Evolutionary conservation across 1,284 basidiomycete genomes (phyloP).

Genomic region (Ustilago crameri): DNA sequence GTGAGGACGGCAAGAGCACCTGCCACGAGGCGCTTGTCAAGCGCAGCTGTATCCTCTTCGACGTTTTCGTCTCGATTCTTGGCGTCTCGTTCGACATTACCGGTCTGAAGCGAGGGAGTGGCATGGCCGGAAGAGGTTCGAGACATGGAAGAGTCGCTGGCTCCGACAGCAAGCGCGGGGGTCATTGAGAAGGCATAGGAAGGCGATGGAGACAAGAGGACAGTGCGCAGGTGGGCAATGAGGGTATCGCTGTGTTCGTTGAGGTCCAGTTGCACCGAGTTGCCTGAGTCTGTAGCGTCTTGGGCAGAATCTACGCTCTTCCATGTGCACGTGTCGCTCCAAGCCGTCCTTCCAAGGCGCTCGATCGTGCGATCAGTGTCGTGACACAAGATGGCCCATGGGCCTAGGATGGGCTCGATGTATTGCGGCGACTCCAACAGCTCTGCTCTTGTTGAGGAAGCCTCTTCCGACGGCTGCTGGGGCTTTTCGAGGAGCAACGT

Average conservation of each 20-base stretch:
- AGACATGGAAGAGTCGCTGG: slow-evolving; percentile 26
- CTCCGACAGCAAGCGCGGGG: slow-evolving; percentile 36
- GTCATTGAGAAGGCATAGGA: slow-evolving; percentile 49
- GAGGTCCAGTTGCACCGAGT: slow-evolving; percentile 14
- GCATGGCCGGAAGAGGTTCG: slow-evolving; percentile 35
- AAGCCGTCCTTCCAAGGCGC: slow-evolving; percentile 72
- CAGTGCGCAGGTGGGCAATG: slow-evolving; percentile 39
- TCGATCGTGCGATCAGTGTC: slow-evolving; percentile 79
- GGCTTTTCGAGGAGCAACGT: slow-evolving; percentile 74
- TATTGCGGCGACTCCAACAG: slow-evolving; percentile 76
- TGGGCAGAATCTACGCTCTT: not conserved
- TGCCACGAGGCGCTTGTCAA: slow-evolving; percentile 62
- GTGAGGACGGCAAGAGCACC: slow-evolving; percentile 57
- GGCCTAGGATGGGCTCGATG: slow-evolving; percentile 78
- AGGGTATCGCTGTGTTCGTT: slow-evolving; percentile 31
- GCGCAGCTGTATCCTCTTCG: slow-evolving; percentile 61
- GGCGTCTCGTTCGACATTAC: slow-evolving; percentile 53
- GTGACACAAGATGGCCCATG: slow-evolving; percentile 80
- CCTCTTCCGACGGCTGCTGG: not conserved
- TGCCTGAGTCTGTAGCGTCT: not conserved
- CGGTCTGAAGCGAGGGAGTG: slow-evolving; percentile 19
- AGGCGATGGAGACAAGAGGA: slow-evolving; percentile 51
- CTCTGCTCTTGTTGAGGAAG: slow-evolving; percentile 71
- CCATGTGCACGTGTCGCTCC: slow-evolving; percentile 68
- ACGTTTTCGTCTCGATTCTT: slow-evolving; percentile 66